phyloP scores from a whole-genome alignment of 441 rosid species.

The Metrosideros polymorpha region DNA sequence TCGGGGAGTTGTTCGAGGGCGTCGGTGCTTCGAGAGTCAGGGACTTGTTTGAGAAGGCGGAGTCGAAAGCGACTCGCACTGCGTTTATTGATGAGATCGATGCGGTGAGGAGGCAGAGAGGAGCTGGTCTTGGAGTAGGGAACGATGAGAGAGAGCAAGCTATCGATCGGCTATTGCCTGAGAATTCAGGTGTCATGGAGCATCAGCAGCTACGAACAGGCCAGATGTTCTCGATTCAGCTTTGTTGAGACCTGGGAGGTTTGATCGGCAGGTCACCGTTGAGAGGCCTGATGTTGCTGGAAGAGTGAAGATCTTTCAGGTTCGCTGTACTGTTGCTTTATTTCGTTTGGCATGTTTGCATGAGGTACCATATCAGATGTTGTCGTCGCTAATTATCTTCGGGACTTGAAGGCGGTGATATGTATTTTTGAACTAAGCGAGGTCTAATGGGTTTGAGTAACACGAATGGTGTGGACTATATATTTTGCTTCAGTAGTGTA shows the following conservation, averaged over 20 bases:
- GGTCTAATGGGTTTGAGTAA: background rate
- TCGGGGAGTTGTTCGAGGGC: slow-evolving; percentile 81
- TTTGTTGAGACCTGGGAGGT: slow-evolving; percentile 77
- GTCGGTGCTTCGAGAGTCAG: slow-evolving; percentile 81
- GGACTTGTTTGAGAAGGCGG: slow-evolving; percentile 77
- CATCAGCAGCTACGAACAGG: slow-evolving; percentile 79
- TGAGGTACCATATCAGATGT: background rate
- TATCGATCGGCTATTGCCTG: slow-evolving; percentile 75
- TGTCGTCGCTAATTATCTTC: background rate
- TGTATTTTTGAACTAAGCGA: background rate
- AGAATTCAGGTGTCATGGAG: slow-evolving; percentile 86
- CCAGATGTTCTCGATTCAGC: slow-evolving; percentile 88
- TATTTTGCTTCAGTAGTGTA: background rate
- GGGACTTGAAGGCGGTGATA: too few species aligned
- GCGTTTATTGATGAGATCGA: slow-evolving; percentile 83
- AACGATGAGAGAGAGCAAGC: slow-evolving; percentile 92
- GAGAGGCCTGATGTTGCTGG: slow-evolving; percentile 97
- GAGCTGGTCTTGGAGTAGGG: slow-evolving; percentile 92
- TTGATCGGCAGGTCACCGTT: slow-evolving; percentile 77
- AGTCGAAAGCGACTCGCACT: slow-evolving; percentile 69
- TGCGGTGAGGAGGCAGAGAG: slow-evolving; percentile 92
- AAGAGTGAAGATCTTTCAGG: slow-evolving; percentile 90
- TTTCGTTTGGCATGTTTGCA: background rate
- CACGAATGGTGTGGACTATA: background rate
- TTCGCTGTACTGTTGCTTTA: slow-evolving; percentile 1